A percentile compares a stretch with the other conserved stretches of the same genome.
phyloP scores from a whole-genome alignment of 139 green algal genomes.

The Bryopsis sp. region DNA sequence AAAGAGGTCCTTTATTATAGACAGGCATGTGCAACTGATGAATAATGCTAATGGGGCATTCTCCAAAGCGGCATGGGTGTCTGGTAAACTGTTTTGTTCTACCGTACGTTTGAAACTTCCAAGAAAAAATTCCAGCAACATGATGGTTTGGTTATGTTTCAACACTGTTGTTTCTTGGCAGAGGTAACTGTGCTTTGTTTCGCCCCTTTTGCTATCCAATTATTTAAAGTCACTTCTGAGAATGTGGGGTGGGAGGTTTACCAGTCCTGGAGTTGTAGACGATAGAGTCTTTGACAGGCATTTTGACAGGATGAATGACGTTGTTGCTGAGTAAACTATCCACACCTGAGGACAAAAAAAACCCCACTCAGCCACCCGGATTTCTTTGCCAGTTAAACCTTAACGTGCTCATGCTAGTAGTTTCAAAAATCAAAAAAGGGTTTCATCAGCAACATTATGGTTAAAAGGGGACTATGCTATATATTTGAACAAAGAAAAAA shows the following conservation, averaged over 20 bases:
- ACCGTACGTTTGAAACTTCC: too few relatives aligned
- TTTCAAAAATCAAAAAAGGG: too few relatives aligned
- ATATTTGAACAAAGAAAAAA: too few relatives aligned
- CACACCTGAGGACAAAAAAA: too few relatives aligned
- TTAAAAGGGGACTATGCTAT: not conserved
- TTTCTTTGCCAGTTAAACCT: too few relatives aligned
- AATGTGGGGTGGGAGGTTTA: constrained; percentile 16
- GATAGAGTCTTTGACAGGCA: constrained; percentile 32
- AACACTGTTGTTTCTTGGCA: not conserved
- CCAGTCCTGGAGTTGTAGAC: constrained; percentile 41
- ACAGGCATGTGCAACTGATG: not conserved
- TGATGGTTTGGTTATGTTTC: not conserved
- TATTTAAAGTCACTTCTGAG: constrained; percentile 3
- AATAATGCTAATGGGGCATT: too few relatives aligned
- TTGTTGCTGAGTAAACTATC: constrained; percentile 49
- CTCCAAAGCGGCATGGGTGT: too few relatives aligned
- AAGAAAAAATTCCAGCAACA: not conserved
- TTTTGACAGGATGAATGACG: constrained; percentile 48
- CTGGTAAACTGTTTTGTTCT: too few relatives aligned
- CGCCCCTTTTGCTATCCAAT: too few relatives aligned
- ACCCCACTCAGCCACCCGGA: too few relatives aligned
- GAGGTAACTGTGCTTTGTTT: not conserved
- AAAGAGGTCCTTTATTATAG: not conserved
- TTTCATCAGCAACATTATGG: constrained; percentile 9
- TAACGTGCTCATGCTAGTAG: too few relatives aligned